A percentile compares a stretch with the other conserved stretches of the same genome.
Conservation (phyloP, 140 eudicot species). For the Anethum foeniculum region DNA sequence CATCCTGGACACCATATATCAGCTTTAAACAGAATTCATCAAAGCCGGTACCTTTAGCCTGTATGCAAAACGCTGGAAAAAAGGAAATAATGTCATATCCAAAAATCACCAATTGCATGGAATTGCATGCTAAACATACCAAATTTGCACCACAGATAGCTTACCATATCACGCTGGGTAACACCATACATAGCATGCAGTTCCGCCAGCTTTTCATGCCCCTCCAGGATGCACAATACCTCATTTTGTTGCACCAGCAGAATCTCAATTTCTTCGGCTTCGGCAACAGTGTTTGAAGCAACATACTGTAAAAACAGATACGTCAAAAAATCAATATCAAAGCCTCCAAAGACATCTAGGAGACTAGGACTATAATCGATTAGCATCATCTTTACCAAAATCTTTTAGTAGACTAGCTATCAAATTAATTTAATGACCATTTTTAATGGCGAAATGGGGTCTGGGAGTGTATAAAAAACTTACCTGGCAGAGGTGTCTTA, state of each 20-base stretch:
- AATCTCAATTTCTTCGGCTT: slow-evolving; percentile 57
- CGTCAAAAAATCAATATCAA: neutral
- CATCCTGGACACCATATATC: neutral
- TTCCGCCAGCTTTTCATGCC: slow-evolving; percentile 43
- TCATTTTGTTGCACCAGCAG: slow-evolving; percentile 32
- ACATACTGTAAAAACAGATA: slow-evolving; percentile 40
- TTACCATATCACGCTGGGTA: slow-evolving; percentile 49
- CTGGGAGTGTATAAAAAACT: neutral
- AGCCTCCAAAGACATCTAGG: neutral
- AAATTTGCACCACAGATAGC: neutral
- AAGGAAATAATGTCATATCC: neutral
- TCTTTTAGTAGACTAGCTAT: neutral
- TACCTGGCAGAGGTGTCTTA: slow-evolving; percentile 54
- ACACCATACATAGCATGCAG: slow-evolving; percentile 31
- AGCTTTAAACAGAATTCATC: slow-evolving; percentile 12
- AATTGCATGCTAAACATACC: neutral
- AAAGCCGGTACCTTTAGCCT: slow-evolving; percentile 29
- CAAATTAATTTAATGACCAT: neutral
- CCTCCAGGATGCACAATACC: slow-evolving; percentile 43
- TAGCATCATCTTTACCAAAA: neutral
- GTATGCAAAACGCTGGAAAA: slow-evolving; percentile 51
- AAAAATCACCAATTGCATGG: neutral
- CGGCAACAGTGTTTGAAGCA: slow-evolving; percentile 38
- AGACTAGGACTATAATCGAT: neutral
- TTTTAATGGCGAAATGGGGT: neutral